phyloP scores from a whole-genome alignment of 768 basidiomycete genomes.

The Sarcomyxa edulis region DNA sequence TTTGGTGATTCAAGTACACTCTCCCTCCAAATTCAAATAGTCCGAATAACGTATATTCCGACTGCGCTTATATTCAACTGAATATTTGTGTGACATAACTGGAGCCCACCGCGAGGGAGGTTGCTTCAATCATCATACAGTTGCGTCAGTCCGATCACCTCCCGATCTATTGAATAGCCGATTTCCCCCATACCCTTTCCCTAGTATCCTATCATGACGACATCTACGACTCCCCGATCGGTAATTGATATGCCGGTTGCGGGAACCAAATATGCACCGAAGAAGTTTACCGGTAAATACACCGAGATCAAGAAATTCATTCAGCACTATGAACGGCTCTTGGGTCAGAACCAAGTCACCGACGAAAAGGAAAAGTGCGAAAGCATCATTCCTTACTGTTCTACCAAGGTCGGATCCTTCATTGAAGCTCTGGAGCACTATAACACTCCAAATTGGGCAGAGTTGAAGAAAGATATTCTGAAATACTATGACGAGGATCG shows the following conservation, averaged over 20 bases:
- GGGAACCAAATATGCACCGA: not conserved
- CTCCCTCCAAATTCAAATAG: too few relatives aligned
- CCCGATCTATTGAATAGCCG: too few relatives aligned
- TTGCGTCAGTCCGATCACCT: too few relatives aligned
- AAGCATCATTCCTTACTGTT: constrained; percentile 1
- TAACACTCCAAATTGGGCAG: not conserved
- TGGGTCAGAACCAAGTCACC: not conserved
- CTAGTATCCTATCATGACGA: too few relatives aligned
- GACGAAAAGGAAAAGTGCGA: constrained; percentile 1
- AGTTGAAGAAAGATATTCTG: constrained; percentile 1
- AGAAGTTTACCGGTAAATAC: constrained; percentile 1
- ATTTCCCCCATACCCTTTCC: too few relatives aligned
- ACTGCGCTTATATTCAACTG: too few relatives aligned
- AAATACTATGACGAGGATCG: constrained; percentile 2
- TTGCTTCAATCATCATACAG: too few relatives aligned
- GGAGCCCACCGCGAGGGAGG: too few relatives aligned
- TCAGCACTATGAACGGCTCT: not conserved
- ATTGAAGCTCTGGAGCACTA: constrained; percentile 2
- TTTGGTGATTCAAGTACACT: too few relatives aligned
- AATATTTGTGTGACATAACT: too few relatives aligned
- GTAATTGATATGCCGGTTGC: constrained; percentile 2
- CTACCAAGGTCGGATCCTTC: not conserved
- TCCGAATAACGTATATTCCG: too few relatives aligned
- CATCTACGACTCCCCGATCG: too few relatives aligned
- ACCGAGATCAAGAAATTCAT: not conserved